Base-by-base conservation (phyloP, 331 rosid species). In the Rosa hybrid region DNA sequence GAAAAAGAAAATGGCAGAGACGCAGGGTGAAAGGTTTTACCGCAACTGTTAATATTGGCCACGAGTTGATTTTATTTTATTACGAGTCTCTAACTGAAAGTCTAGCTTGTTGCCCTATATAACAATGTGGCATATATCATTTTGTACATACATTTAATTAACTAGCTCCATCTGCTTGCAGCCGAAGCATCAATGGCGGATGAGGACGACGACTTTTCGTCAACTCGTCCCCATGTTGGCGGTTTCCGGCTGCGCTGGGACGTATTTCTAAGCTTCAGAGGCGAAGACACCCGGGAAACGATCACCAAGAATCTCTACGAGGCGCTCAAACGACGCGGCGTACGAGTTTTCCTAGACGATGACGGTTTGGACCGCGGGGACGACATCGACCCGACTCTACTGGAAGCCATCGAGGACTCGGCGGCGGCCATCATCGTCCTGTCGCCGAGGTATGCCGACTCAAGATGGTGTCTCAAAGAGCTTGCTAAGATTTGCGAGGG, bases 201-300 rank as follows among this genome's bases (percentile, higher is more conserved):
- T 30, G 81, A 44, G 41, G 69, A 50, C 44, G 71, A 25, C 77
- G 18, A 50, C 59, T 25, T 25, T 10, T 57, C 73, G 4, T 48
- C 87, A 12, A 51, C 84, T 3, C 62, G 82, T 62, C 68, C 68
- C 34, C 68, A 25, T 7, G 71, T 65, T 9, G 91, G 67, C 14
- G 83, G 81, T 6, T 89, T 88, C 85, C 67, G 95, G 84, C 87
- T 84, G 6, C 92, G 85, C 2, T 92, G 95, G 94, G 94, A 93
- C 69, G 94, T 91, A 49, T 91, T 93, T 81, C 48, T 91, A 45
- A 93, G 98, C 84, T 93, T 90, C 82, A 78, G 94, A 63, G 97
- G 94, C 0, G 44, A 69, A 11, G 97, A 93, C 78, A 88, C 97
- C 7, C 92, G 93, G 46, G 0, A 23, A 4, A 0, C 68, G 23